Conservation (phyloP, 2,329 filamentous ascomycete genomes). For the Colletotrichum neosansevieriae region DNA sequence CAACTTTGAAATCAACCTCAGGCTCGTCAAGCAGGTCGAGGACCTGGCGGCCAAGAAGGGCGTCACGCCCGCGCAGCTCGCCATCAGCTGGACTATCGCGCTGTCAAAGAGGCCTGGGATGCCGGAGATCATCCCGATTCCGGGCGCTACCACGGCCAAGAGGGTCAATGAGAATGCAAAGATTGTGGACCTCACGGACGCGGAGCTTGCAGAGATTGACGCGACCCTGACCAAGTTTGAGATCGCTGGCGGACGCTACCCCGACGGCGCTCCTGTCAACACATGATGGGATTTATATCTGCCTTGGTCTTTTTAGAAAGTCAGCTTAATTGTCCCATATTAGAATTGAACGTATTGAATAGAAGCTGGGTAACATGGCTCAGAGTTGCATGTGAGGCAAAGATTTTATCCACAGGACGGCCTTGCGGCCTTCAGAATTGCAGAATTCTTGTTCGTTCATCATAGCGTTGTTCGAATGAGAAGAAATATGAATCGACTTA, state of each 20-base stretch:
- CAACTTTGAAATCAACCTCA: constrained; percentile 73
- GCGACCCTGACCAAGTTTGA: constrained; percentile 61
- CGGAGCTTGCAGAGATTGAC: constrained; percentile 65
- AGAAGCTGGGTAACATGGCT: constrained; percentile 5
- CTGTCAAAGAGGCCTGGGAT: constrained; percentile 64
- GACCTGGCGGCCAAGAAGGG: constrained; percentile 70
- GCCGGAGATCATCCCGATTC: constrained; percentile 74
- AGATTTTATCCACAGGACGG: constrained; percentile 49
- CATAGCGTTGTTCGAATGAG: constrained; percentile 42
- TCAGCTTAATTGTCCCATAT: constrained; percentile 3
- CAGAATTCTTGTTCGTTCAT: constrained; percentile 59
- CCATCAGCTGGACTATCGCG: constrained; percentile 71
- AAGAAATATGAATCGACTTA: constrained; percentile 46
- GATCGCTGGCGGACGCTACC: constrained; percentile 63
- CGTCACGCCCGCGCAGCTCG: constrained; percentile 72
- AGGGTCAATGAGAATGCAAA: constrained; percentile 72
- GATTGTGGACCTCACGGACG: constrained; percentile 60
- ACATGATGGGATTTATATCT: constrained; percentile 47
- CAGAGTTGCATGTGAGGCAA: constrained; percentile 40
- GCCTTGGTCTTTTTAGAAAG: neutral
- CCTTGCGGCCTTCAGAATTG: constrained; percentile 57
- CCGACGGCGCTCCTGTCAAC: constrained; percentile 49
- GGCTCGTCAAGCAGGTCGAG: constrained; percentile 69
- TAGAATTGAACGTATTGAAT: neutral
- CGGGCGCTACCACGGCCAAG: constrained; percentile 68